Evolutionary conservation across 129 eudicot species (phyloP), one percentile per base, ranked within the genome.

Genomic region (Centaurea solstitialis): DNA sequence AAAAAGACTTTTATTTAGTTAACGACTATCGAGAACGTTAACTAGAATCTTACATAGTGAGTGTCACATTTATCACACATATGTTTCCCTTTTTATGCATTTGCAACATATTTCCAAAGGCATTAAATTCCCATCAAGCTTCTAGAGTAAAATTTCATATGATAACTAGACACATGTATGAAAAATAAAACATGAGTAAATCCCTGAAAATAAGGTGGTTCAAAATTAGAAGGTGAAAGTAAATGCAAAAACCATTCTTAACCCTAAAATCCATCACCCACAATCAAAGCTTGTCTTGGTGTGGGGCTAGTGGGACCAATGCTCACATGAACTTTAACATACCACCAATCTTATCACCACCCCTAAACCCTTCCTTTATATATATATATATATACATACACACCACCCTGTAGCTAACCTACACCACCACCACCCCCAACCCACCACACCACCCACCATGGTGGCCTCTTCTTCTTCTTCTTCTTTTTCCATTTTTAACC

Each of bases 381-480:
- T n/a, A n/a, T n/a, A n/a, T n/a, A n/a, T 47, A 13, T 47, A 47
- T 47, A 47, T 1, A 47, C 4, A 47, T 0, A 47, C 4, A 50
- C 62, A 11, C 62, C 64, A 57, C 64, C 65, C 65, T n/a, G 65
- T 72, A 72, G 23, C 72, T 21, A 20, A 57, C 59, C 22, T 26
- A 26, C 30, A 0, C 30, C 30, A 26, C 70, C 74, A 40, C 53
- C 72, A 59, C 81, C 68, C 37, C 26, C 28, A 8, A 66, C 37
- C 26, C 28, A 8, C 45, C 22, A 65, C 74, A 12, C 68, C 69
- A 81, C 74, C 68, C 69, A 81, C 74, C 37, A 82, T 82, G 85
- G 81, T 76, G 85, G 30, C 30, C 37, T 33, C 5, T 4, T 33
- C 37, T 33, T 33, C 37, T 33, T 33, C 37, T 33, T 33, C 37